Evolutionary conservation across 2,329 filamentous ascomycete species (phyloP).

Genomic region (Neopestalotiopsis sp.): DNA sequence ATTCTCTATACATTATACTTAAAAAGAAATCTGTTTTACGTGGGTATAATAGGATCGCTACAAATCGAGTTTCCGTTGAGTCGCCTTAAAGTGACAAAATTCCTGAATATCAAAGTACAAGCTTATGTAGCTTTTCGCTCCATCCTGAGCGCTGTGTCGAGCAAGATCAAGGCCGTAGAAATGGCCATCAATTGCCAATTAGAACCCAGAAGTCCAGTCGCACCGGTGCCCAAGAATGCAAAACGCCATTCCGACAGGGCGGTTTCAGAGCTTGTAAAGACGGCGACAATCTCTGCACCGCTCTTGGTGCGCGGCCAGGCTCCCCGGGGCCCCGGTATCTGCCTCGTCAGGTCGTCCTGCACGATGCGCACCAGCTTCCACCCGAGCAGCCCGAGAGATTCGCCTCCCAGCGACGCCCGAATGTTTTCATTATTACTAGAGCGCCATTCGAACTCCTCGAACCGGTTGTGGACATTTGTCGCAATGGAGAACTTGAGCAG

Average conservation of each 20-base stretch:
- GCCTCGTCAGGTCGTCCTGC: background rate
- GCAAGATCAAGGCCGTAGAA: background rate
- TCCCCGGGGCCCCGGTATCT: constrained; percentile 6
- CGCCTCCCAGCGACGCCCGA: constrained; percentile 3
- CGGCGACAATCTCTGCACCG: constrained; percentile 10
- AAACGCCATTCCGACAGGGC: constrained; percentile 5
- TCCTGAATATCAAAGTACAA: background rate
- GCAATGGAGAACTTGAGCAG: background rate
- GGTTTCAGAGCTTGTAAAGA: background rate
- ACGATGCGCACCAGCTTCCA: constrained; percentile 13
- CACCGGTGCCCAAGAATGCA: constrained; percentile 2
- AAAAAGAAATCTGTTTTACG: too few species aligned
- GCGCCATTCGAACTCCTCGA: constrained; percentile 13
- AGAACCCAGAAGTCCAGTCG: background rate
- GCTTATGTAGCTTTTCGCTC: background rate
- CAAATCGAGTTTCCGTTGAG: background rate
- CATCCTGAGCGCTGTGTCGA: background rate
- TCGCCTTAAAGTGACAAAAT: background rate
- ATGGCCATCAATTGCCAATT: constrained; percentile 9
- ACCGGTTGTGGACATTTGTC: background rate
- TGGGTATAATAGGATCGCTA: background rate
- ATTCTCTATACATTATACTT: too few species aligned
- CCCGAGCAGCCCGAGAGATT: background rate
- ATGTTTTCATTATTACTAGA: constrained; percentile 15
- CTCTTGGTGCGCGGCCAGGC: constrained; percentile 9